Evolutionary conservation across 2,329 filamentous ascomycete genomes (phyloP), one percentile per base, ranked within the genome.

Genomic region (Davidsoniella virescens): DNA sequence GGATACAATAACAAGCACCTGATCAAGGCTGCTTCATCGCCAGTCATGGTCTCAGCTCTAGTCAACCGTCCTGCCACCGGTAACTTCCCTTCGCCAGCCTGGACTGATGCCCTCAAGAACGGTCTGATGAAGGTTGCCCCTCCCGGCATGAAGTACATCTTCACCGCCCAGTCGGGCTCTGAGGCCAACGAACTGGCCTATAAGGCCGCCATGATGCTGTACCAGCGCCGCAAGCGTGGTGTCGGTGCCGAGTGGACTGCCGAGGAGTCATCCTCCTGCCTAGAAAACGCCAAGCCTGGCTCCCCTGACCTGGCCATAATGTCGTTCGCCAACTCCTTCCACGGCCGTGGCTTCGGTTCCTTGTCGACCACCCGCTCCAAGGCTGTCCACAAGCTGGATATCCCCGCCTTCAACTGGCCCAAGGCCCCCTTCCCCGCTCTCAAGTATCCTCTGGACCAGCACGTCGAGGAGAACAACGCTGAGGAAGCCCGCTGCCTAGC

Each of bases 161-260:
- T 94, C 69, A 94, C 87, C 16, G 86, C 82, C 56, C 83, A 87
- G 71, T 78, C 87, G 49, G 87, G 87, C 54, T 93, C 86, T 17
- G 87, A 94, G 61, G 87, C 87, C 66, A 94, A 94, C 68, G 88
- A 94, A 70, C 84, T 85, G 33, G 88, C 88, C 41, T 94, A 87
- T 76, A 94, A 94, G 70, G 87, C 87, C 7, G 87, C 88, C 46
- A 94, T 94, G 70, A 94, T 94, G 81, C 47, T 52, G 20, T 93
- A 82, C 75, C 81, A 82, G 61, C 80, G 84, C 45, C 84, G 87
- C 65, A 73, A 79, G 55, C 78, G 92, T 67, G 84, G 88, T 54
- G 87, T 87, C 57, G 86, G 86, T 6, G 83, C 81, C 50, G 84
- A 90, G 52, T 94, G 94, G 70, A 84, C 82, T 33, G 67, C 78